Evolutionary conservation across 2,329 filamentous ascomycete species (phyloP), one percentile per base, ranked within the genome.

Genomic region (Epichloe uncinata): DNA sequence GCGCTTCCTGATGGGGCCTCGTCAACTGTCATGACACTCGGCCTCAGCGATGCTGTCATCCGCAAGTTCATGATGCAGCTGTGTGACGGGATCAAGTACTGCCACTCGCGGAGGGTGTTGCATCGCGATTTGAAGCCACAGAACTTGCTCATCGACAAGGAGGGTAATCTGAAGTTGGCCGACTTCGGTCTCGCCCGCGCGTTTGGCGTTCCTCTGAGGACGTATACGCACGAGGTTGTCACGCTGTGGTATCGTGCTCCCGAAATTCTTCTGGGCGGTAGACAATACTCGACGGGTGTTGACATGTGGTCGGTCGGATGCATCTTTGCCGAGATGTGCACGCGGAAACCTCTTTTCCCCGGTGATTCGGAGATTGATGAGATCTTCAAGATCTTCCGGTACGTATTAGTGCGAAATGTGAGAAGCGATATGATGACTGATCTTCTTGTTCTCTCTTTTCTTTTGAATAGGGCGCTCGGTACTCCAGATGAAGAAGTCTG

Each of bases 281-380:
- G 89, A 48, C 88, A 95, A 66, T 95, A 95, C 71, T 93, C 87
- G 13, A 95, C 89, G 13, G 89, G 89, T 51, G 88, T 95, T 41
- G 89, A 95, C 63, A 95, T 95, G 86, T 95, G 89, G 89, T 93
- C 87, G 34, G 83, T 90, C 46, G 89, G 89, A 54, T 93, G 88
- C 67, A 95, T 95, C 67, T 95, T 95, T 66, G 89, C 90, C 9
- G 89, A 95, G 69, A 95, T 95, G 90, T 94, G 87, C 69, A 95
- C 89, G 2, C 81, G 87, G 61, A 95, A 94, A 70, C 88, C 89
- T 5, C 74, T 95, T 42, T 95, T 95, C 73, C 88, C 89, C 12
- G 89, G 89, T 52, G 89, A 95, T 65, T 93, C 87, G 84, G 67
- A 70, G 48, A 70, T 70, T 61, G 68, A 70, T 52, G 67, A 70